Percentiles rank a stretch among this genome's conserved stretches.
phyloP scores from a whole-genome alignment of 331 rosid species.

The Rhamnella rubrinervis region DNA sequence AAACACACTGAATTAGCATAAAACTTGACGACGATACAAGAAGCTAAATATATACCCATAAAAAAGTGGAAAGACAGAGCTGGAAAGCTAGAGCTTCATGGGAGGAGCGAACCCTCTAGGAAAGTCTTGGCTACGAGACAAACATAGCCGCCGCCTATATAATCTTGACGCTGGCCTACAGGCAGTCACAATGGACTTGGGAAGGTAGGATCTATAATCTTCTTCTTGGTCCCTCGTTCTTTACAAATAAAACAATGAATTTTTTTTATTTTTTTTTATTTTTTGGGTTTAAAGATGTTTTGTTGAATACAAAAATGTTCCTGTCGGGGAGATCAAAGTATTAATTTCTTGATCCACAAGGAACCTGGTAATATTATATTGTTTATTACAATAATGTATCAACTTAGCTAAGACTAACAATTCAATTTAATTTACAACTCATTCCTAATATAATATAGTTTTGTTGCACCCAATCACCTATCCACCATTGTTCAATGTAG shows the following conservation, averaged over 20 bases:
- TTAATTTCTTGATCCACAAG: not conserved
- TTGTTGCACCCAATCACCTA: too few relatives aligned
- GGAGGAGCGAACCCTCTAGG: conserved; percentile 5
- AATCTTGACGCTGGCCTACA: too few relatives aligned
- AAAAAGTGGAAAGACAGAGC: not conserved
- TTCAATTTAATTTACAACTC: too few relatives aligned
- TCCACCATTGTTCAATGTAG: too few relatives aligned
- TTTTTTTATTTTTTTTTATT: not conserved
- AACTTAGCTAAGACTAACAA: too few relatives aligned
- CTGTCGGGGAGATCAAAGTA: not conserved
- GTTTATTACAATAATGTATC: too few relatives aligned
- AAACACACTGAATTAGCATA: too few relatives aligned
- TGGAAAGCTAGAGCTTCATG: not conserved
- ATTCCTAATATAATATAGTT: too few relatives aligned
- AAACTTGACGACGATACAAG: too few relatives aligned
- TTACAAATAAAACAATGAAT: not conserved
- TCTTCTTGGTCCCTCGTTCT: not conserved
- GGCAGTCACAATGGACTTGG: conserved; percentile 12
- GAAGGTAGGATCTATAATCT: not conserved
- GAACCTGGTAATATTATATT: too few relatives aligned
- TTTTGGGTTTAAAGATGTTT: not conserved
- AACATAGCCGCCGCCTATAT: conserved; percentile 12
- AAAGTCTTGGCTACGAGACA: not conserved
- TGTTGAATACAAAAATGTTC: not conserved
- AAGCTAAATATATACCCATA: too few relatives aligned